phyloP scores from a whole-genome alignment of 352 stramenopile genomes.

The Pythium phragmitis region DNA sequence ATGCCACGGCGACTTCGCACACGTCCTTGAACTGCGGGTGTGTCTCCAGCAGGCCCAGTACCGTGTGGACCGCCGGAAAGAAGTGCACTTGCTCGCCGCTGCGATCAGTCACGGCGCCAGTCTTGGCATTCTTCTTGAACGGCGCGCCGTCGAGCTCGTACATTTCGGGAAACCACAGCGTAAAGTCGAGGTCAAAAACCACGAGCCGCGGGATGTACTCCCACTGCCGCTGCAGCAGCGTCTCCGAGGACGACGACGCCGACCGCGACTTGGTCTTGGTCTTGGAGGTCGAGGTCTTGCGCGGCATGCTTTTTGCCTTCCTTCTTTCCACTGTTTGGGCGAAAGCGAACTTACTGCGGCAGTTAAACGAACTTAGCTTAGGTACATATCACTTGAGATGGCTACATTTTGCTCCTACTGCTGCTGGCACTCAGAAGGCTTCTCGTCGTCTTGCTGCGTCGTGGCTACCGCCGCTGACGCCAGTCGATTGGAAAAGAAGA shows the following conservation, averaged over 20 bases:
- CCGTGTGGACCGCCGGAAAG: constrained; percentile 64
- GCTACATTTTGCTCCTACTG: constrained; percentile 30
- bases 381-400: constrained; percentile 1
- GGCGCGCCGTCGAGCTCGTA: constrained; percentile 81
- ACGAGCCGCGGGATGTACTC: constrained; percentile 57
- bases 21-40: constrained; percentile 57
- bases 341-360: constrained; percentile 18
- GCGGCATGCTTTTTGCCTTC: constrained; percentile 19
- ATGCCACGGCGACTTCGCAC: constrained; percentile 70
- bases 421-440: constrained; percentile 46
- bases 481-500: constrained; percentile 36
- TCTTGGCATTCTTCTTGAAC: constrained; percentile 63
- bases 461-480: not conserved
- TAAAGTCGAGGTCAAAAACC: constrained; percentile 79
- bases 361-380: constrained; percentile 16
- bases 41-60: constrained; percentile 69
- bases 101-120: constrained; percentile 65
- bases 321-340: not conserved
- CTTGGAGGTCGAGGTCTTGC: constrained; percentile 20
- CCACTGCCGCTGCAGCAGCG: constrained; percentile 35
- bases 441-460: constrained; percentile 17
- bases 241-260: not conserved
- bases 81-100: constrained; percentile 78
- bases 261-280: constrained; percentile 11
- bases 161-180: constrained; percentile 83